Percentiles rank a stretch among this genome's conserved stretches.
phyloP scores from a whole-genome alignment of 495 filamentous ascomycete species.

The Pyronema domesticum region DNA sequence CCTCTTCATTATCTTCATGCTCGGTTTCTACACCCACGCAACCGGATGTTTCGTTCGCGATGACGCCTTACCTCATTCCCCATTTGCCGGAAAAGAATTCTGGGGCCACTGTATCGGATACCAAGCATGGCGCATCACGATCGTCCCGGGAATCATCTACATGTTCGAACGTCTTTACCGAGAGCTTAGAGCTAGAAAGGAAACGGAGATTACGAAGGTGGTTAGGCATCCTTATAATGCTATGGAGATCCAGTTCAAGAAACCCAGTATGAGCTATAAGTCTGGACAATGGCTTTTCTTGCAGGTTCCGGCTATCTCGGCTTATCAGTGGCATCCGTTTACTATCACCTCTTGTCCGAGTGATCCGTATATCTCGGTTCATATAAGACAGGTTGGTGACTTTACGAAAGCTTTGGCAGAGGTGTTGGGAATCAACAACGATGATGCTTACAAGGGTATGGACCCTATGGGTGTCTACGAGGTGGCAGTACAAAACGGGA shows the following conservation, averaged over 20 bases:
- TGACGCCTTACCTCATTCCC: slow-evolving; percentile 49
- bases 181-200: slow-evolving; percentile 62
- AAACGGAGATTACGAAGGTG: slow-evolving; percentile 81
- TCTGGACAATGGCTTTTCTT: slow-evolving; percentile 95
- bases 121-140: slow-evolving; percentile 93
- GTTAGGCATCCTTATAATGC: slow-evolving; percentile 95
- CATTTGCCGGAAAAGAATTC: slow-evolving; percentile 62
- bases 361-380: slow-evolving; percentile 82
- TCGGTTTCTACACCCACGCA: slow-evolving; percentile 88
- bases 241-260: slow-evolving; percentile 92
- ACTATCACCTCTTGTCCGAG: slow-evolving; percentile 98
- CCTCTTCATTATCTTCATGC: slow-evolving; percentile 85
- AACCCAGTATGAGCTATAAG: slow-evolving; percentile 95
- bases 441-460: slow-evolving; percentile 65
- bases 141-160: slow-evolving; percentile 73
- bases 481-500: slow-evolving; percentile 82
- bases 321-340: slow-evolving; percentile 93
- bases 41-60: slow-evolving; percentile 91
- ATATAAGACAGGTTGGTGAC: slow-evolving; percentile 91
- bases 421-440: slow-evolving; percentile 68
- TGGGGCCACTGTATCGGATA: slow-evolving; percentile 94
- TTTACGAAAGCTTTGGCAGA: slow-evolving; percentile 80
- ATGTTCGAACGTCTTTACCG: slow-evolving; percentile 78
- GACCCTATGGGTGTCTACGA: slow-evolving; percentile 97
- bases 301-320: slow-evolving; percentile 73